A percentile compares a stretch with the other conserved stretches of the same genome.
These are phyloP conservation scores for Fusarium denticulatum DNA, from an alignment of 2,329 filamentous ascomycete genomes.

Conservation along the genomic window DNA sequence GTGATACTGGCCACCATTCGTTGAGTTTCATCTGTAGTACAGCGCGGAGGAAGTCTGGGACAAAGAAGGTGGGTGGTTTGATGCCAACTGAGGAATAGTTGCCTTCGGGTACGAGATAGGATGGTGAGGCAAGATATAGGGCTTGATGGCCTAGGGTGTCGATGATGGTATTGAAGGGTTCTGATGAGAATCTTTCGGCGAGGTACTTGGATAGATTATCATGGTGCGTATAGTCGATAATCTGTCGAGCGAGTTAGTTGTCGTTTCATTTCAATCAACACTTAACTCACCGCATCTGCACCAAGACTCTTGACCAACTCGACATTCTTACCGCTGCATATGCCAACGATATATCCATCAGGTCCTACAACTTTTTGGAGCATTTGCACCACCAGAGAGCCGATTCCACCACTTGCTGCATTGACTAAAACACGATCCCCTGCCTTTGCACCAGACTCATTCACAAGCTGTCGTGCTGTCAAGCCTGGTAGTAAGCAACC, in stretches of 20 bases:
- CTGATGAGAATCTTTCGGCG: not conserved
- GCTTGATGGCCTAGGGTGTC: not conserved
- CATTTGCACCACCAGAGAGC: not conserved
- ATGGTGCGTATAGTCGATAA: not conserved
- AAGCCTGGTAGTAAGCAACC: slow-evolving; percentile 52
- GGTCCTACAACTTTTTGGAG: not conserved
- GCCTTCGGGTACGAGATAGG: not conserved
- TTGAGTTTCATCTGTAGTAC: slow-evolving; percentile 52
- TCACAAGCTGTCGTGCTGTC: slow-evolving; percentile 53
- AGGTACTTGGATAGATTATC: not conserved
- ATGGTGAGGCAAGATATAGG: not conserved
- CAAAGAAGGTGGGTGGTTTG: slow-evolving; percentile 45
- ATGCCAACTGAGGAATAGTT: slow-evolving; percentile 7
- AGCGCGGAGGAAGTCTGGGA: slow-evolving; percentile 45
- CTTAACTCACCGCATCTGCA: not conserved
- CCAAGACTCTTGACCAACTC: not conserved
- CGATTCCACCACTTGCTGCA: slow-evolving; percentile 1
- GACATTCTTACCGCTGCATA: not conserved
- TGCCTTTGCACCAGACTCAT: slow-evolving; percentile 49
- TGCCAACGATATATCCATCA: not conserved
- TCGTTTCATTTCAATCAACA: not conserved
- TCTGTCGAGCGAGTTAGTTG: not conserved
- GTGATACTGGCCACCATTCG: slow-evolving; percentile 49
- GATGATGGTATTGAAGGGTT: not conserved
- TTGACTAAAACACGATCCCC: not conserved